Percentiles rank a stretch among this genome's conserved stretches.
These are phyloP conservation scores for Cytospora chrysosperma DNA, from an alignment of 2,329 filamentous ascomycete species.

Conservation along the genomic window DNA sequence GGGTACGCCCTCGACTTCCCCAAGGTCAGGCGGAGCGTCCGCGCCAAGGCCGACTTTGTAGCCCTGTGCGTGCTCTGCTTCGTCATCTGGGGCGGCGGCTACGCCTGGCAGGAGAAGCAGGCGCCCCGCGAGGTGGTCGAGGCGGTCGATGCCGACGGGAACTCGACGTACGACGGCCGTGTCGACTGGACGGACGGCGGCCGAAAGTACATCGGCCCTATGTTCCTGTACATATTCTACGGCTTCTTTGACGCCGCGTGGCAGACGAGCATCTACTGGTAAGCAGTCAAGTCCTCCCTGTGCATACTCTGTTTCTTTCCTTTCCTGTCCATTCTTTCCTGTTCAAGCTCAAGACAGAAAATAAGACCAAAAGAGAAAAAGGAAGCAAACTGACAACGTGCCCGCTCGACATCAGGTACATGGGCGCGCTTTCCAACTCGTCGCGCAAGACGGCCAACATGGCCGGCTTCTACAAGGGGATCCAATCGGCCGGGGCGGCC, in stretches of 20 bases:
- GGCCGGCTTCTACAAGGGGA: conserved; percentile 56
- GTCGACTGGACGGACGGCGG: conserved; percentile 66
- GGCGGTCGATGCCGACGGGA: conserved; percentile 23
- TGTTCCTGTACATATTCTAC: conserved; percentile 90
- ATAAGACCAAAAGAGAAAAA: background rate
- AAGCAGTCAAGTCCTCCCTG: conserved; percentile 57
- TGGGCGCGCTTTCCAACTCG: conserved; percentile 92
- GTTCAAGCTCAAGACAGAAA: background rate
- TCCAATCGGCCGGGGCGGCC: conserved; percentile 83
- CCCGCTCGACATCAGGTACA: conserved; percentile 65
- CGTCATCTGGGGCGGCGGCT: conserved; percentile 80
- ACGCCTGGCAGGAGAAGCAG: conserved; percentile 69
- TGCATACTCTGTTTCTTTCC: too few relatives aligned
- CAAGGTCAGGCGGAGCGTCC: conserved; percentile 59
- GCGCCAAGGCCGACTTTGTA: conserved; percentile 64
- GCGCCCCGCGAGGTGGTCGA: conserved; percentile 44
- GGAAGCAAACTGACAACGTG: background rate
- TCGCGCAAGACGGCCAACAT: conserved; percentile 89
- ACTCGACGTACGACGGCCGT: conserved; percentile 26
- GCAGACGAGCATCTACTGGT: conserved; percentile 93
- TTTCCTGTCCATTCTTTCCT: too few relatives aligned
- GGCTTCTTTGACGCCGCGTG: conserved; percentile 86
- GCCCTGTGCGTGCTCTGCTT: conserved; percentile 70
- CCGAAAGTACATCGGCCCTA: conserved; percentile 65
- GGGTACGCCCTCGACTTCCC: conserved; percentile 68